Base-by-base conservation (phyloP, 208 protist species). In the Acanthamoeba royreba region DNA sequence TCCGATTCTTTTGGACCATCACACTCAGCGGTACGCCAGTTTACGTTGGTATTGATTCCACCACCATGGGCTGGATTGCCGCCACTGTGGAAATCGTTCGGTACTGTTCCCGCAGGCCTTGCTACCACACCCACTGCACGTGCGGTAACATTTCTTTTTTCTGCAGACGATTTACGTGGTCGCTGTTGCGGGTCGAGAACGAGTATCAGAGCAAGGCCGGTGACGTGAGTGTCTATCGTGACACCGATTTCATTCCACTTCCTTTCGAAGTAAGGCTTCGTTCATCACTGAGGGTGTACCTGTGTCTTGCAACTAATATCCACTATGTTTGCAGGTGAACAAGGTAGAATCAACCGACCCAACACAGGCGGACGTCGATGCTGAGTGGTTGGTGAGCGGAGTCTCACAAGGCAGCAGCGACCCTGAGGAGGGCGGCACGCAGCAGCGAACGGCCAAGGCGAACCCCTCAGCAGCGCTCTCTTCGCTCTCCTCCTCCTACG, bases 171-270 rank as follows among this genome's bases (percentile, higher is more conserved):
- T 90, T 90, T 25, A 53, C 43, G 40, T 90, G 83, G 83, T 66
- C 47, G 0, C 19, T 90, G 49, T n/a, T 90, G 43, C 45, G 83
- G 22, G 83, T 90, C 46, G 83, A 90, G 49, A 66, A 90, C 33
- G 83, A 90, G 40, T 63, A 43, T 47, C 43, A 66, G 83, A 66
- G 83, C 83, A 90, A 53, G 47, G 49, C 83, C 7, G 38, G 83
- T 0, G 33, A 55, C 31, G 49, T 66, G 83, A 40, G 33, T 9
- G 40, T 46, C 46, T 90, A 66, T 47, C 83, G 83, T 47, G 83
- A 90, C 28, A 90, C 83, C 11, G 83, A 90, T 38, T 90, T 90
- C 83, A 90, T 90, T 28, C 83, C 83, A 11, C 47, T 90, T 22
- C 83, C 83, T 47, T 90, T 90, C 40, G n/a, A n/a, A n/a, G n/a